A percentile compares a stretch with the other conserved stretches of the same genome.
Conservation (phyloP, 306 rosid genomes). For the Rosa multiflora region DNA sequence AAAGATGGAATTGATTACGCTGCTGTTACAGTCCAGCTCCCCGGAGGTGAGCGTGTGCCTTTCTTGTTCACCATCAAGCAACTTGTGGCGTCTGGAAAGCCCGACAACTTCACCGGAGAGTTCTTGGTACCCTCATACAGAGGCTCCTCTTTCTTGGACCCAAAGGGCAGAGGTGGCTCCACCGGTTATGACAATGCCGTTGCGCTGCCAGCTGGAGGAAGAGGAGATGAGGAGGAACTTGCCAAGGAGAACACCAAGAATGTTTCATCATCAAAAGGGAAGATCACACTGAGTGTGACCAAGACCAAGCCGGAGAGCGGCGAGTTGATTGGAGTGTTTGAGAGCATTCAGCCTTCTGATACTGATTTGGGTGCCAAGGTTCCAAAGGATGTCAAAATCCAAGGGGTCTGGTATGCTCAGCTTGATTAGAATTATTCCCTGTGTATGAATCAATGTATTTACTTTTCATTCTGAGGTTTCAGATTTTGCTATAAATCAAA, state of each 20-base stretch:
- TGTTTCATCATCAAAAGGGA: slow-evolving; percentile 68
- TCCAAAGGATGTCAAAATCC: slow-evolving; percentile 94
- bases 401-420: slow-evolving; percentile 98
- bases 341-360: slow-evolving; percentile 91
- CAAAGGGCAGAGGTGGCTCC: slow-evolving; percentile 97
- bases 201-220: slow-evolving; percentile 88
- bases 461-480: slow-evolving; percentile 24
- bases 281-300: slow-evolving; percentile 79
- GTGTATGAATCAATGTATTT: slow-evolving; percentile 15
- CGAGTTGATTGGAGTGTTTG: slow-evolving; percentile 88
- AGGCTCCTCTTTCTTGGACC: slow-evolving; percentile 94
- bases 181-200: slow-evolving; percentile 88
- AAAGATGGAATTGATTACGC: slow-evolving; percentile 94
- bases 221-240: slow-evolving; percentile 96
- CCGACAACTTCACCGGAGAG: slow-evolving; percentile 62
- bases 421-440: slow-evolving; percentile 54
- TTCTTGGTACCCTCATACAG: slow-evolving; percentile 90
- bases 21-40: slow-evolving; percentile 83
- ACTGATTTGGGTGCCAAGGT: slow-evolving; percentile 95
- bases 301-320: slow-evolving; percentile 88
- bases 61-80: slow-evolving; percentile 96
- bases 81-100: slow-evolving; percentile 90
- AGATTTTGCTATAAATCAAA: slow-evolving; percentile 43
- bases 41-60: slow-evolving; percentile 93
- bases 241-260: slow-evolving; percentile 78